Percentiles rank a stretch among this genome's conserved stretches.
Conservation (phyloP, 2,329 filamentous ascomycete genomes). For the Colletotrichum siamense region DNA sequence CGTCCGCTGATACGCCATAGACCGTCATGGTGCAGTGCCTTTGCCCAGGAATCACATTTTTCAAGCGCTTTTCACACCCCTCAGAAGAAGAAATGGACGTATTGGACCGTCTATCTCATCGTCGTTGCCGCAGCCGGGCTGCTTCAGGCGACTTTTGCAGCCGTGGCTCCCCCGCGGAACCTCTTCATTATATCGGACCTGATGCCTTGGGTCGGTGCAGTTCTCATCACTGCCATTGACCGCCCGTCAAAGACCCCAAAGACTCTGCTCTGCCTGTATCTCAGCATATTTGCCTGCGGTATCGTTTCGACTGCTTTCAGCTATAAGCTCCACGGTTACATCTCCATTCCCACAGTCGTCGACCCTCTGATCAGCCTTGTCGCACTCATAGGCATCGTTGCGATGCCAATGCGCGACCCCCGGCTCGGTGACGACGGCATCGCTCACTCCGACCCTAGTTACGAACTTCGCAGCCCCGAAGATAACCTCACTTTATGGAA, state of each 20-base stretch:
- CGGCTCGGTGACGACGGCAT: conserved; percentile 60
- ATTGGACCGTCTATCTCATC: conserved; percentile 42
- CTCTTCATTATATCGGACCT: conserved; percentile 35
- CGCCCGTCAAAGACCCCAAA: conserved; percentile 48
- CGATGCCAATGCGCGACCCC: conserved; percentile 75
- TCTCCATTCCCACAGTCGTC: conserved; percentile 28
- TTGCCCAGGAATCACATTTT: conserved; percentile 42
- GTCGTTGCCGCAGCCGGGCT: conserved; percentile 39
- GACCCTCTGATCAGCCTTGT: conserved; percentile 28
- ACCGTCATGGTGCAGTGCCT: conserved; percentile 47
- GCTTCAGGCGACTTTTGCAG: conserved; percentile 33
- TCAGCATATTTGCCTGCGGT: conserved; percentile 36
- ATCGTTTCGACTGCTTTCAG: conserved; percentile 33
- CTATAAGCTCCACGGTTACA: conserved; percentile 8
- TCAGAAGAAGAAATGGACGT: conserved; percentile 37
- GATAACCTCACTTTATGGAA: conserved; percentile 82
- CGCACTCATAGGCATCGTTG: conserved; percentile 44
- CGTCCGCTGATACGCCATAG: conserved; percentile 30
- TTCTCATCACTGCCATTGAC: conserved; percentile 41
- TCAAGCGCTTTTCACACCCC: conserved; percentile 22
- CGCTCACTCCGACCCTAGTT: conserved; percentile 62
- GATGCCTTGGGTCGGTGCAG: conserved; percentile 42
- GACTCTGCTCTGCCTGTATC: conserved; percentile 43
- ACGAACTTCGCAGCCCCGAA: conserved; percentile 72
- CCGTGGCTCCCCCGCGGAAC: conserved; percentile 32